phyloP scores from a whole-genome alignment of 2,329 filamentous ascomycete genomes.

The Phialophora tarda region DNA sequence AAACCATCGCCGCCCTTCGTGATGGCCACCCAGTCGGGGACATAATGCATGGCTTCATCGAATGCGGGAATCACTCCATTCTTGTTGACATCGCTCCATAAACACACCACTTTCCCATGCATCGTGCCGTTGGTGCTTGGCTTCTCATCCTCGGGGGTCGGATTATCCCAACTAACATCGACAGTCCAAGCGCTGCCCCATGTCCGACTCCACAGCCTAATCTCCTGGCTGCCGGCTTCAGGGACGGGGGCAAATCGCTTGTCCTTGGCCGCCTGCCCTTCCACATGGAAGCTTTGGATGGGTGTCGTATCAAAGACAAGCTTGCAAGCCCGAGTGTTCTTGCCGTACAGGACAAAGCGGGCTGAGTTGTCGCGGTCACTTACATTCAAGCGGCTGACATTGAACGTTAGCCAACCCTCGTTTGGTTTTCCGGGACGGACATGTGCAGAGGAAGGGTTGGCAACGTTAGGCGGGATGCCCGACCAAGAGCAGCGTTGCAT shows the following conservation, averaged over 20 bases:
- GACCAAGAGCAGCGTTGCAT: conserved; percentile 71
- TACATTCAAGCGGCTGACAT: conserved; percentile 55
- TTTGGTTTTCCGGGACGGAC: conserved; percentile 50
- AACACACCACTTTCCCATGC: conserved; percentile 72
- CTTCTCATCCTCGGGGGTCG: conserved; percentile 1
- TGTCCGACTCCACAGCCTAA: conserved; percentile 81
- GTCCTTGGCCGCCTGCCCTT: conserved; percentile 64
- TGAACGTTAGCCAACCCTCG: conserved; percentile 69
- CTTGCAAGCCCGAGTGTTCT: conserved; percentile 79
- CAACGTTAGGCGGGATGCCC: conserved; percentile 70
- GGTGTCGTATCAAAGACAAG: conserved; percentile 70
- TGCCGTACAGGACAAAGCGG: conserved; percentile 69
- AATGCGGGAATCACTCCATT: conserved; percentile 76
- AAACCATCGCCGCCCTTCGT: conserved; percentile 78
- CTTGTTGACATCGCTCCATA: conserved; percentile 85
- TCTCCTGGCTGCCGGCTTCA: conserved; percentile 66
- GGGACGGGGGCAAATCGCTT: conserved; percentile 69
- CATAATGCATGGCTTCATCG: conserved; percentile 76
- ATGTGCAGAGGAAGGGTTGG: conserved; percentile 44
- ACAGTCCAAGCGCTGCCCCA: conserved; percentile 80
- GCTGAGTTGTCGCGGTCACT: conserved; percentile 57
- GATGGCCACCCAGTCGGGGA: conserved; percentile 78
- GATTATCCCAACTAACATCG: conserved; percentile 67
- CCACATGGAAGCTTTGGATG: conserved; percentile 68
- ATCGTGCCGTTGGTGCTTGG: conserved; percentile 51